Percentiles rank a stretch among this genome's conserved stretches.
Conservation (phyloP, 495 filamentous ascomycete genomes). For the Astrothelium macrocarpum region DNA sequence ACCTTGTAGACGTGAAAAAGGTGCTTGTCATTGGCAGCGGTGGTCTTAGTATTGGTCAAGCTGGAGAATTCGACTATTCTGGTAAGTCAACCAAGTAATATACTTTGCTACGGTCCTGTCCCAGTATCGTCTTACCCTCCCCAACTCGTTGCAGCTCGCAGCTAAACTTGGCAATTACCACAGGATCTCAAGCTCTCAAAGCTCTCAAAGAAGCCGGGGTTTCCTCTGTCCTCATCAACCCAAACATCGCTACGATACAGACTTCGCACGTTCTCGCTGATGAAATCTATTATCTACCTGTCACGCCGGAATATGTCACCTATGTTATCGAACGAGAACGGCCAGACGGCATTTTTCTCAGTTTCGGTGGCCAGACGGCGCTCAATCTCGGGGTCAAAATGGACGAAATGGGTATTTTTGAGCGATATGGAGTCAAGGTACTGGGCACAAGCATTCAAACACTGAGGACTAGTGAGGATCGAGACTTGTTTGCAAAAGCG, state of each 20-base stretch:
- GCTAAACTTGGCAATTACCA: neutral
- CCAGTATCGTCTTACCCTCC: neutral
- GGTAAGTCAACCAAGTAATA: conserved; percentile 42
- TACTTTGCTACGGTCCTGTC: neutral
- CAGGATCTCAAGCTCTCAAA: conserved; percentile 75
- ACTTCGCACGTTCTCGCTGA: conserved; percentile 95
- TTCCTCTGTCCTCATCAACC: conserved; percentile 91
- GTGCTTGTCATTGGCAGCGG: conserved; percentile 95
- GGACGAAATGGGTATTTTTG: conserved; percentile 91
- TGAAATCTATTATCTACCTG: conserved; percentile 95
- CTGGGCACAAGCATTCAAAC: conserved; percentile 92
- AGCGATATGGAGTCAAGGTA: conserved; percentile 88
- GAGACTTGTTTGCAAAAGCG: conserved; percentile 90
- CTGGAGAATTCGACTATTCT: conserved; percentile 98
- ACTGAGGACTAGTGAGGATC: conserved; percentile 87
- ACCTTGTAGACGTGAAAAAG: conserved; percentile 89
- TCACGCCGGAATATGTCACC: conserved; percentile 93
- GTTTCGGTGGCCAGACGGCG: conserved; percentile 93
- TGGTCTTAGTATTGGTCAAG: conserved; percentile 95
- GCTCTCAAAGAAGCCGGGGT: conserved; percentile 90
- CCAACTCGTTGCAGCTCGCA: neutral
- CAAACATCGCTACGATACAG: conserved; percentile 97
- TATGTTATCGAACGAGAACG: conserved; percentile 89
- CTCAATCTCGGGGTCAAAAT: conserved; percentile 95
- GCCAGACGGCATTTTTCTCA: conserved; percentile 92